Base-by-base conservation (phyloP, 192 early-diverging fungal species). In the Linnemannia zychae region DNA sequence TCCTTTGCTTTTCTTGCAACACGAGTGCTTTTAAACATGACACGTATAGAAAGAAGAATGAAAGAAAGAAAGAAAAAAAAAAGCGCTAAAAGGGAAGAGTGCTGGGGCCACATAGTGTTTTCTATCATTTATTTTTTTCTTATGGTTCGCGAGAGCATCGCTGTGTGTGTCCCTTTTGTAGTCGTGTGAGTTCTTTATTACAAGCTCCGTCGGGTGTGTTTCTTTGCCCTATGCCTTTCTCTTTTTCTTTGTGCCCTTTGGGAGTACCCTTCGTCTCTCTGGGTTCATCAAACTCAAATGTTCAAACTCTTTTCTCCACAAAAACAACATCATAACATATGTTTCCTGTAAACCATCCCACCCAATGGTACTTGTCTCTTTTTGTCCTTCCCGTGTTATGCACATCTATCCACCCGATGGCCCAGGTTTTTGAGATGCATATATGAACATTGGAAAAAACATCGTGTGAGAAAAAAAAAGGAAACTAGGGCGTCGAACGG, bases 81-180 rank as follows among this genome's bases (percentile, higher is more conserved):
- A n/a, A n/a, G n/a, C n/a, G n/a, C n/a, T n/a, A n/a, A 60, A 63
- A n/a, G 3, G 60, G 22, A 22, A 49, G 63, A 36, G 75, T 75
- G 73, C 73, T 48, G 73, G 73, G 73, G 73, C 73, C 73, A 75
- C 73, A 75, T 75, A 17, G 4, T 5, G 28, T 48, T 52, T 49
- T 53, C 38, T 50, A 18, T 53, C 34, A 16, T 49, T 36, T 22
- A 37, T 50, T 72, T 5, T 72, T 38, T 22, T n/a, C 20, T 40
- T 40, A 22, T 47, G 71, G 28, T 17, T 28, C 49, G 46, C 16
- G 71, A 33, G 24, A 74, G 53, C 12, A 34, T 38, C 34, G 22
- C 46, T 74, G n/a, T 74, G 31, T 74, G 33, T 57, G 28, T 57
- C 36, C 49, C 2, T 68, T 48, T 57, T 74, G 28, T 28, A 38